Evolutionary conservation across 2,329 filamentous ascomycete species (phyloP).

Genomic region (Ascocoryne sarcoides): DNA sequence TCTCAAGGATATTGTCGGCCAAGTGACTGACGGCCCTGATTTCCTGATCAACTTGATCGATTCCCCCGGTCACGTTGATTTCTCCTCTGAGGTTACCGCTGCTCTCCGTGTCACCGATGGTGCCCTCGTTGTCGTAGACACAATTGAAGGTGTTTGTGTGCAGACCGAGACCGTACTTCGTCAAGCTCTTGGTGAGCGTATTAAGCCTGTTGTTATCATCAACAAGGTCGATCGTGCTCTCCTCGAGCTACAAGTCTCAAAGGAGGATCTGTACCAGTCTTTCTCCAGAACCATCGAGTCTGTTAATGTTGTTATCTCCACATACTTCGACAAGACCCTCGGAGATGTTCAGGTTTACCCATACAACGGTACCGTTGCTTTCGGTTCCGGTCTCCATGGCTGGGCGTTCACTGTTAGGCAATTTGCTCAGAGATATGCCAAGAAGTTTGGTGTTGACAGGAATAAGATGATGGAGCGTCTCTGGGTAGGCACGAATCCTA

Average conservation of each 20-base stretch:
- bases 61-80: conserved; percentile 99
- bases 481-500: conserved; percentile 55
- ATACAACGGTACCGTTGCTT: conserved; percentile 93
- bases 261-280: conserved; percentile 99
- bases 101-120: conserved; percentile 99
- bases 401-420: conserved; percentile 99
- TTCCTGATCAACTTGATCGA: conserved; percentile 99
- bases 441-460: conserved; percentile 99
- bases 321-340: conserved; percentile 93
- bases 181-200: conserved; percentile 98
- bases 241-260: conserved; percentile 95
- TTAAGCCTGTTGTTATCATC: conserved; percentile 99
- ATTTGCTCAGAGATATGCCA: conserved; percentile 91
- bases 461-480: conserved; percentile 99
- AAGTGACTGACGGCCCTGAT: conserved; percentile 83
- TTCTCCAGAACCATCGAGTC: conserved; percentile 99
- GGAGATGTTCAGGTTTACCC: conserved; percentile 99
- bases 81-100: conserved; percentile 98
- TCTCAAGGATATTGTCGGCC: conserved; percentile 84
- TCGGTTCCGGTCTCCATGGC: conserved; percentile 98
- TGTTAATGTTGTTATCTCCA: conserved; percentile 99
- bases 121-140: conserved; percentile 99
- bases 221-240: conserved; percentile 99
- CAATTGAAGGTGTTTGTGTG: conserved; percentile 98
- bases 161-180: conserved; percentile 99